Conservation (phyloP, 2,329 filamentous ascomycete genomes). For the Epicoccum nigrum region DNA sequence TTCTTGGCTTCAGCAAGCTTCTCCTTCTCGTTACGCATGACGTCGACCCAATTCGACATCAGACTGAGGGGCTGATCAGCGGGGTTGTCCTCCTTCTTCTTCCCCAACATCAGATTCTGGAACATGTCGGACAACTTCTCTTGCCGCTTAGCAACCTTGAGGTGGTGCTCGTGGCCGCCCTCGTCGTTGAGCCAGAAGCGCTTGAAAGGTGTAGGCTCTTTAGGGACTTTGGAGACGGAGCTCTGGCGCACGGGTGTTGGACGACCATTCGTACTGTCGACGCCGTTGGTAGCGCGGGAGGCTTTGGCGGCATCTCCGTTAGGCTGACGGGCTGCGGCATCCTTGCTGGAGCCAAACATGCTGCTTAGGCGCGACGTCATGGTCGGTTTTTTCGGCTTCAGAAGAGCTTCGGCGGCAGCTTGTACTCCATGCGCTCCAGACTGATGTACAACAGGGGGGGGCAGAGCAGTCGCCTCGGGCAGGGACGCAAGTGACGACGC, state of each 20-base stretch:
- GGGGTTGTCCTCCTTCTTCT: conserved; percentile 74
- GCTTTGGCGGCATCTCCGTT: conserved; percentile 36
- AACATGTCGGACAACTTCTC: conserved; percentile 95
- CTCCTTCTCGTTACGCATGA: conserved; percentile 86
- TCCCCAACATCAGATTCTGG: conserved; percentile 78
- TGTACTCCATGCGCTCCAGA: conserved; percentile 36
- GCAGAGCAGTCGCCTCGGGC: conserved; percentile 40
- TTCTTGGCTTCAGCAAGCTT: conserved; percentile 76
- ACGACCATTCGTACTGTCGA: conserved; percentile 28
- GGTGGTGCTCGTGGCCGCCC: conserved; percentile 82
- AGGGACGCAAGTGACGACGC: conserved; percentile 48
- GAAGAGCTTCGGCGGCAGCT: conserved; percentile 40
- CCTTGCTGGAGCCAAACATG: conserved; percentile 47
- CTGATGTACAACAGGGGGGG: conserved; percentile 35
- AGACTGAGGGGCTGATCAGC: conserved; percentile 84
- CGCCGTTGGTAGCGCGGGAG: conserved; percentile 34
- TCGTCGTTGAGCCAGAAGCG: conserved; percentile 66
- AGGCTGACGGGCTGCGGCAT: conserved; percentile 32
- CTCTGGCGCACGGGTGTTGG: conserved; percentile 36
- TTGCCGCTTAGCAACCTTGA: conserved; percentile 88
- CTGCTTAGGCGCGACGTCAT: conserved; percentile 52
- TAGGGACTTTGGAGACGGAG: conserved; percentile 33
- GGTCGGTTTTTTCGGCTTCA: conserved; percentile 49
- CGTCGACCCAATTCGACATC: conserved; percentile 95
- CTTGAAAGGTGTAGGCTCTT: conserved; percentile 42